These are phyloP conservation scores for Globisporangium polare DNA, from an alignment of 352 stramenopile species.

Conservation along the genomic window DNA sequence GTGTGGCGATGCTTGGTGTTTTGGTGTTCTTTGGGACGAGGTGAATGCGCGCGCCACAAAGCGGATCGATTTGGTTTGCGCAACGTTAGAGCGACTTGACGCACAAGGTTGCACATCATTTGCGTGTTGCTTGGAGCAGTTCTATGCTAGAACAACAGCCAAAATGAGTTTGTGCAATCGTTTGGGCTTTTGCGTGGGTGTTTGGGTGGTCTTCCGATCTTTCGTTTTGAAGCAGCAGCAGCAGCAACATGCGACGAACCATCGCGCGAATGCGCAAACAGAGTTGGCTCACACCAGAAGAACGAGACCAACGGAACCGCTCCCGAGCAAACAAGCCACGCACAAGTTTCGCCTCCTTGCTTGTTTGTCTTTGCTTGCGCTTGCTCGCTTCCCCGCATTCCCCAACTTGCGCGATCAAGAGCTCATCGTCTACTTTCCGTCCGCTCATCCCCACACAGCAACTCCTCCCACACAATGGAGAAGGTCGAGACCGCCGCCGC, in stretches of 20 bases:
- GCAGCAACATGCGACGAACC: too few species aligned
- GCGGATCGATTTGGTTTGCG: too few species aligned
- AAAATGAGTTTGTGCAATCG: not conserved
- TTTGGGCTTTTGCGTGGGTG: not conserved
- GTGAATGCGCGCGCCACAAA: too few species aligned
- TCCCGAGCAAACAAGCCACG: not conserved
- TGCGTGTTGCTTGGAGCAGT: not conserved
- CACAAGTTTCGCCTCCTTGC: not conserved
- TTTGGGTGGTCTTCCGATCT: too few species aligned
- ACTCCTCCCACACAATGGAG: conserved; percentile 7
- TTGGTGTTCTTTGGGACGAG: not conserved
- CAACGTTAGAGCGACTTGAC: not conserved
- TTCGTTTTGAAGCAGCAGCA: too few species aligned
- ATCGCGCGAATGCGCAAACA: too few species aligned
- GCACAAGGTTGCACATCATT: not conserved
- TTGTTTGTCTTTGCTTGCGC: not conserved
- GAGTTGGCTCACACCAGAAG: not conserved
- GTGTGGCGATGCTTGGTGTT: not conserved
- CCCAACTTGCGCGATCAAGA: conserved; percentile 9
- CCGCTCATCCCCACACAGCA: not conserved
- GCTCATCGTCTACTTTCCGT: not conserved
- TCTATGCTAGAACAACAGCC: too few species aligned
- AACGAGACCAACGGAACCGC: conserved; percentile 3
- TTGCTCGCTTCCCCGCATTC: conserved; percentile 7
- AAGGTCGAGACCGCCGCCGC: conserved; percentile 6